A percentile compares a stretch with the other conserved stretches of the same genome.
These are phyloP conservation scores for Elasticomyces elasticus DNA, from an alignment of 495 filamentous ascomycete genomes.

Conservation along the genomic window DNA sequence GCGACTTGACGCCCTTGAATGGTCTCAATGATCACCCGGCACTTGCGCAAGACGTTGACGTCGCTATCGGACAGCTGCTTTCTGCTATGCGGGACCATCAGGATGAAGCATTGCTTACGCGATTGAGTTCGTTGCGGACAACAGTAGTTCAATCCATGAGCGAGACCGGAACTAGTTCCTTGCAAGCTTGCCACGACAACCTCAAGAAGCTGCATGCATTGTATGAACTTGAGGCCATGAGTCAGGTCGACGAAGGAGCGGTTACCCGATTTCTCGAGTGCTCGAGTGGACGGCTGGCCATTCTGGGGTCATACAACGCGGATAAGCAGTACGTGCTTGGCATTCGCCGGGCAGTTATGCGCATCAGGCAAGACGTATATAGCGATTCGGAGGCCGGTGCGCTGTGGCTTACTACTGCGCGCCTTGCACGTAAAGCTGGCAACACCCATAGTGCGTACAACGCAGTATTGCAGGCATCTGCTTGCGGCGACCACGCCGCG, in stretches of 20 bases:
- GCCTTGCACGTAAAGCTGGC: conserved; percentile 73
- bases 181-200: conserved; percentile 69
- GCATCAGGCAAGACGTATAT: conserved; percentile 32
- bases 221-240: conserved; percentile 76
- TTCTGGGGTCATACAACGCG: conserved; percentile 72
- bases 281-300: conserved; percentile 61
- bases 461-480: conserved; percentile 78
- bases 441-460: conserved; percentile 81
- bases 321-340: conserved; percentile 95
- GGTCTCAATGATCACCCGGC: too few species aligned
- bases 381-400: conserved; percentile 26
- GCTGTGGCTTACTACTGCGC: conserved; percentile 77
- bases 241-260: conserved; percentile 37
- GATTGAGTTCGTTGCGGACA: conserved; percentile 55
- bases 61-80: conserved; percentile 65
- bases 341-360: conserved; percentile 75
- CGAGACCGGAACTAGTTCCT: conserved; percentile 59
- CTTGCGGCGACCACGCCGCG: conserved; percentile 71
- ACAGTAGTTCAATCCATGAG: conserved; percentile 64
- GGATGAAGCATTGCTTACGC: conserved; percentile 44
- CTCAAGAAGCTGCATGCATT: conserved; percentile 79
- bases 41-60: conserved; percentile 64
- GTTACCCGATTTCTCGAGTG: conserved; percentile 38
- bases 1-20: conserved; percentile 41
- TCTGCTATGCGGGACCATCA: conserved; percentile 51